Evolutionary conservation across 768 basidiomycete genomes (phyloP), one percentile per base, ranked within the genome.

Genomic region (Xerocomellus chrysenteron): DNA sequence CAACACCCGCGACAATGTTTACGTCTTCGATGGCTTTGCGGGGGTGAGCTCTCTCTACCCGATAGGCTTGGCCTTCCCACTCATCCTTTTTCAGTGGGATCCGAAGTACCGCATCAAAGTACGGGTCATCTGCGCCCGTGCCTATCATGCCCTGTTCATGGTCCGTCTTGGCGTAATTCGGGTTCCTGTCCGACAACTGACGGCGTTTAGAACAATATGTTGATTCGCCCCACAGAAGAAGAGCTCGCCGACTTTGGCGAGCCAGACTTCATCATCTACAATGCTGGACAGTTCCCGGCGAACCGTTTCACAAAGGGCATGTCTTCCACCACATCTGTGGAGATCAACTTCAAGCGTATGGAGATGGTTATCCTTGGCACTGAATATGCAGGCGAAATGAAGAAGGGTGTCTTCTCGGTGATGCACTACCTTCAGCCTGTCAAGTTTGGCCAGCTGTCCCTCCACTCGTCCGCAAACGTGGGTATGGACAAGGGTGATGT

Each of bases 311-410:
- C 97, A 58, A 94, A 97, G 80, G 97, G 97, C 75, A 98, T 98
- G 97, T 96, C 93, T 59, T 97, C 94, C 11, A 92, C 94, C 32
- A 98, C 97, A 7, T 97, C 95, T 3, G 96, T 99, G 48, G 96
- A 98, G 78, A 93, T 99, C 81, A 99, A 99, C 84, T 98, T 99
- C 78, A 97, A 97, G 82, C 92, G 97, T 40, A 97, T 94, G 94
- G 97, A 99, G 76, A 99, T 99, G 97, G 96, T 99, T 68, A 98
- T 99, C 69, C 92, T 99, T 65, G 96, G 92, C 53, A 96, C 94
- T 28, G 94, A 98, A 72, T 98, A 98, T 69, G 94, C 94, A 32
- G 94, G 94, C 49, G 94, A 99, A 80, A 99, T 99, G 97, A 99
- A 99, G 80, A 99, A 99, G 85, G 97, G 97, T 69, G 92, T 99